A percentile compares a stretch with the other conserved stretches of the same genome.
Conservation (phyloP, 441 rosid species). For the Isatis lusitanica region DNA sequence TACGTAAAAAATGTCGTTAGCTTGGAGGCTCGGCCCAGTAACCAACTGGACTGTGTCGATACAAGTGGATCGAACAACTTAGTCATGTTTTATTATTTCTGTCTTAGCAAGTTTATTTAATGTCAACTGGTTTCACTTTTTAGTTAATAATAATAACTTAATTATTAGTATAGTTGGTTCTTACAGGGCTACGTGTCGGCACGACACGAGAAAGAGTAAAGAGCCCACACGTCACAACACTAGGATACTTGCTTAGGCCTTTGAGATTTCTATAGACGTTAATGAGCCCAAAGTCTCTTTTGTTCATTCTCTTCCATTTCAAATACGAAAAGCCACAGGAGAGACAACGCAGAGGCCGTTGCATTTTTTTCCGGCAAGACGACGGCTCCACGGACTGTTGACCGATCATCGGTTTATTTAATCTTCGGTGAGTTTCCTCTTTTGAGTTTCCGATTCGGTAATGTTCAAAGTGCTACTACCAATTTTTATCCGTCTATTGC, state of each 20-base stretch:
- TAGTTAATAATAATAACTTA: too few relatives aligned
- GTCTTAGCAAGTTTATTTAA: neutral
- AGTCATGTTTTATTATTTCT: neutral
- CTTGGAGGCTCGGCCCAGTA: slow-evolving; percentile 13
- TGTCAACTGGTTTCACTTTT: neutral
- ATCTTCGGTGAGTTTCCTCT: neutral
- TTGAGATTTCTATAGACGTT: neutral
- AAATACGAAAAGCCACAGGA: neutral
- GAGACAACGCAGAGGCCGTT: slow-evolving; percentile 5
- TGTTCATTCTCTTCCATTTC: slow-evolving; percentile 9
- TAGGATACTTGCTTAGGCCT: neutral
- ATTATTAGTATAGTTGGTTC: too few relatives aligned
- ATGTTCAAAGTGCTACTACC: neutral
- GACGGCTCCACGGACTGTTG: neutral
- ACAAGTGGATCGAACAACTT: neutral
- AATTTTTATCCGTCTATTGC: neutral
- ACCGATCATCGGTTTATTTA: neutral
- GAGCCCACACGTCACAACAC: slow-evolving; percentile 1
- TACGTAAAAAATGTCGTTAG: neutral
- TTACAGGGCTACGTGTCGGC: slow-evolving; percentile 5
- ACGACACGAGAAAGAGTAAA: slow-evolving; percentile 12
- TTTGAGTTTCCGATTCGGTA: neutral
- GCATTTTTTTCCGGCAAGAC: slow-evolving; percentile 15
- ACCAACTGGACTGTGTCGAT: neutral
- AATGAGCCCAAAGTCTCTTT: neutral